Percentiles rank a stretch among this genome's conserved stretches.
Conservation (phyloP, 2,329 filamentous ascomycete species). For the Lasiodiplodia theobromae region DNA sequence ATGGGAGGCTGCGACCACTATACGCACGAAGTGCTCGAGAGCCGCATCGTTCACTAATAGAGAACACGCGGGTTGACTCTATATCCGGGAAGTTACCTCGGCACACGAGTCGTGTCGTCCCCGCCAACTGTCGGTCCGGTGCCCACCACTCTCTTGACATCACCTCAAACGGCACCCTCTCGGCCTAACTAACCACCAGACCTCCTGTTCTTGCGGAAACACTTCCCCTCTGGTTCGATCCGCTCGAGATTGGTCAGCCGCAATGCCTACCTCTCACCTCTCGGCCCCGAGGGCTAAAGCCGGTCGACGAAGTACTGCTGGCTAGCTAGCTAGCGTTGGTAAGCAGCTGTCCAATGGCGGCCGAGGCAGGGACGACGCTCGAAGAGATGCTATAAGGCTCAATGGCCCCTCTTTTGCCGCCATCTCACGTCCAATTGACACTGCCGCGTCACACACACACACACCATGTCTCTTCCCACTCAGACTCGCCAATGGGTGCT, state of each 20-base stretch:
- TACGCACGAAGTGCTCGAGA: neutral
- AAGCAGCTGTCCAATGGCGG: neutral
- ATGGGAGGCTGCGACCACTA: neutral
- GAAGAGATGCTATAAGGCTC: neutral
- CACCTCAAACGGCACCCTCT: neutral
- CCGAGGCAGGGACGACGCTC: neutral
- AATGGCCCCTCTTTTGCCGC: neutral
- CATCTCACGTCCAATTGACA: neutral
- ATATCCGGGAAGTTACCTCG: slow-evolving; percentile 11
- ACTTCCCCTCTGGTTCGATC: neutral
- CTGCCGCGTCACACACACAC: neutral
- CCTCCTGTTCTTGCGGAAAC: neutral
- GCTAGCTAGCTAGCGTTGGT: neutral
- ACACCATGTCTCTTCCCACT: slow-evolving; percentile 16
- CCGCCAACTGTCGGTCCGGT: neutral
- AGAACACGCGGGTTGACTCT: neutral
- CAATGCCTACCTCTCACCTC: neutral
- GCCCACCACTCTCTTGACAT: neutral
- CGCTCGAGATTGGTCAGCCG: neutral
- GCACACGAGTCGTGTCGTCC: slow-evolving; percentile 7
- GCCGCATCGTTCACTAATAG: neutral
- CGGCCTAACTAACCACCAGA: neutral
- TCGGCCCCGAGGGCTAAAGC: neutral
- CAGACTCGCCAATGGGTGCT: slow-evolving; percentile 54
- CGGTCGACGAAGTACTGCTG: neutral